These are phyloP conservation scores for Phytopythium ostracodes DNA, from an alignment of 352 stramenopile genomes.

Conservation along the genomic window DNA sequence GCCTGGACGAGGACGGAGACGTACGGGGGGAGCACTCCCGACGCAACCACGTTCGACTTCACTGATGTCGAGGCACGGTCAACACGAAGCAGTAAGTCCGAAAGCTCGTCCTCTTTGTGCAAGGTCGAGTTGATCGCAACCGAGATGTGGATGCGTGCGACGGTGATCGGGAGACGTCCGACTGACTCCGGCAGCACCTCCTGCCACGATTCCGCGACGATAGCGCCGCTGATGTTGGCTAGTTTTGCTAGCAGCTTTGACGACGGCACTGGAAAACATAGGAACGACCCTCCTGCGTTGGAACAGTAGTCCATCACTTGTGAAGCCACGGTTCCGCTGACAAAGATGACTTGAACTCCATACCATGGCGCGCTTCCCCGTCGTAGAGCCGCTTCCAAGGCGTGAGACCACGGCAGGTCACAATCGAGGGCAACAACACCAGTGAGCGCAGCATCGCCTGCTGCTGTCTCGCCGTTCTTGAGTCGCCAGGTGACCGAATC, in stretches of 20 bases:
- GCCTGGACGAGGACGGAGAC: slow-evolving; percentile 3
- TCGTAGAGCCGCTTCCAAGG: background rate
- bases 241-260: background rate
- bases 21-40: background rate
- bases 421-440: background rate
- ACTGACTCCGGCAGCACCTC: background rate
- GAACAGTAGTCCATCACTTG: slow-evolving; percentile 3
- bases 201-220: background rate
- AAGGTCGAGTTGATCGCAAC: background rate
- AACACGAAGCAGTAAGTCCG: background rate
- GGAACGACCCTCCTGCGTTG: background rate
- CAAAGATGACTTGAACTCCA: slow-evolving; percentile 1
- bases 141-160: background rate
- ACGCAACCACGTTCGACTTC: background rate
- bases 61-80: background rate
- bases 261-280: background rate
- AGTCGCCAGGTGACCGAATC: background rate
- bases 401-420: background rate
- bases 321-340: background rate
- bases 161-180: background rate
- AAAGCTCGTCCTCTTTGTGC: slow-evolving; percentile 6
- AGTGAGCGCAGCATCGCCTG: background rate
- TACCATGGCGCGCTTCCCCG: background rate
- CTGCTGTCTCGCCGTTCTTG: background rate
- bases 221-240: background rate